A percentile compares a stretch with the other conserved stretches of the same genome.
These are phyloP conservation scores for Tulasnella sp. DNA, from an alignment of 768 basidiomycete species.

Conservation along the genomic window DNA sequence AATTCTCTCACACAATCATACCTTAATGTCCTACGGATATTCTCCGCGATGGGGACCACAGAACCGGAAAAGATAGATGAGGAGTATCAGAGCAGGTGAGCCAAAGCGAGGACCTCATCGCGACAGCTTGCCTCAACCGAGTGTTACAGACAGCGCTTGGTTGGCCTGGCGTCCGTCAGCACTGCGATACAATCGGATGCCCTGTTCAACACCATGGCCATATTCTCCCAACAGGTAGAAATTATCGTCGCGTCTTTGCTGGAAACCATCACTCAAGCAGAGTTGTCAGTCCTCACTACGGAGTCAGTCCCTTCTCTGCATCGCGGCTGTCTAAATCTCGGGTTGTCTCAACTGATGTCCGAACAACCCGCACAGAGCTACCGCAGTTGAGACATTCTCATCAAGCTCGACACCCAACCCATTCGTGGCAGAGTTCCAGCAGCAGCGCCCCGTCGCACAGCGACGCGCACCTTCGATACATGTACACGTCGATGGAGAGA, in stretches of 20 bases:
- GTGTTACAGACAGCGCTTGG: constrained; percentile 56
- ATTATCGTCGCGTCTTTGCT: constrained; percentile 64
- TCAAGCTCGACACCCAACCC: constrained; percentile 51
- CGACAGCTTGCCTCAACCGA: background rate
- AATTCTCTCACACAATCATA: constrained; percentile 58
- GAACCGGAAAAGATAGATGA: constrained; percentile 43
- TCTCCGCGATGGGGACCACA: constrained; percentile 49
- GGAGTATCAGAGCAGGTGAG: constrained; percentile 65
- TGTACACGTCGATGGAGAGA: constrained; percentile 77
- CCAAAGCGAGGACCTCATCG: background rate
- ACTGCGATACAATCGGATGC: constrained; percentile 79
- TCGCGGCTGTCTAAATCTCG: constrained; percentile 12
- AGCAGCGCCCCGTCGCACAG: constrained; percentile 58
- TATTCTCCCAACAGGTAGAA: constrained; percentile 63
- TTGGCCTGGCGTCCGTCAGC: constrained; percentile 74
- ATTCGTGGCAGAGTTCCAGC: constrained; percentile 76
- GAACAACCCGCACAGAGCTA: constrained; percentile 35
- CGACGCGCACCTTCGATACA: constrained; percentile 84
- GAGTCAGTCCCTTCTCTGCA: constrained; percentile 42
- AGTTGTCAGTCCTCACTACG: constrained; percentile 47
- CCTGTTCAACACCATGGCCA: constrained; percentile 56
- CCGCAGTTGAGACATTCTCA: constrained; percentile 31
- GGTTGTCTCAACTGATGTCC: too few species aligned
- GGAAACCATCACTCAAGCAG: constrained; percentile 52
- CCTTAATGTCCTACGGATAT: constrained; percentile 51